Base-by-base conservation (phyloP, 768 basidiomycete species). In the Gloeostereum incarnatum region DNA sequence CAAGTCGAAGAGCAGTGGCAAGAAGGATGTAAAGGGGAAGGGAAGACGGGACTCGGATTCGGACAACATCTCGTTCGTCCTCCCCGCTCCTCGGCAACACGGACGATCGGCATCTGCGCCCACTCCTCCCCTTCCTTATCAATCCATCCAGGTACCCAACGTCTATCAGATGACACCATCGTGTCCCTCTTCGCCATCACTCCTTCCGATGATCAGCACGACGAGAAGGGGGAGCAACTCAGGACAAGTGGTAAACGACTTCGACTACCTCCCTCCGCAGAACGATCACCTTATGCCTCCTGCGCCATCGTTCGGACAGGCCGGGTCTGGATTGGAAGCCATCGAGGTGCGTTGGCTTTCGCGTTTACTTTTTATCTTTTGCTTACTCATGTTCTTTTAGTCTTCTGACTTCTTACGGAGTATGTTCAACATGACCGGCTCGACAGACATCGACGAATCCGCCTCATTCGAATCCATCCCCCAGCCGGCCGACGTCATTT, bases 61-160 rank as follows among this genome's bases (percentile, higher is more conserved):
- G 3, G 55, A 59, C 21, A 58, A 53, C 35, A 47, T 73, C 3
- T 63, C 64, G 31, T 45, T 46, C 30, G 42, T 51, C 24, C 17
- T 48, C 10, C 42, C 60, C 58, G 69, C 43, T 61, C 66, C 30
- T 54, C 73, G 39, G 66, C 70, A 42, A 16, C 45, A 60, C 31
- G 58, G 59, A 25, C 71, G 70, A n/a, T 68, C 71, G 14, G 54
- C 59, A 21, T 75, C 69, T 39, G 80, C 69, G 6, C 82, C 84
- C 4, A 81, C 80, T 7, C 81, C 81, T 3, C 78, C 76, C 8
- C 50, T 46, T 10, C 66, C 71, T 3, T 74, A 71, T 46, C 81
- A 84, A 58, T 67, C 71, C 1, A 83, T 86, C 50, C 74, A 73
- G 53, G 66, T 85, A 29, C 83, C 83, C 17, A 73, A 69, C 45